Evolutionary conservation across 805 yeast species (phyloP).

Genomic region (Lipomyces kockii): DNA sequence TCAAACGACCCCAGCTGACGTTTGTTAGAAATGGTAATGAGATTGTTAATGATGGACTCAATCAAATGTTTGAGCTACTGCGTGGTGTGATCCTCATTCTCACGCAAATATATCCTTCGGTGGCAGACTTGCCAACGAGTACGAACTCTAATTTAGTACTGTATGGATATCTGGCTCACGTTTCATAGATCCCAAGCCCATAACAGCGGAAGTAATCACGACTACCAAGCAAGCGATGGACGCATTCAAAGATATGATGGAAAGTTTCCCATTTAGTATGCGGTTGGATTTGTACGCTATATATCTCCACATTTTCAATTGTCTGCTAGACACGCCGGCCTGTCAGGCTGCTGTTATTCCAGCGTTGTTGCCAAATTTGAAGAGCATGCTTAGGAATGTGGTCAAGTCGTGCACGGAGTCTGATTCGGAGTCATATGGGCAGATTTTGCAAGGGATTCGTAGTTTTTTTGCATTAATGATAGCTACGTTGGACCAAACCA

Average conservation of each 20-base stretch:
- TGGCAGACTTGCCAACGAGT: conserved; percentile 50
- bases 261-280: conserved; percentile 68
- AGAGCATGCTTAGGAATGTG: conserved; percentile 50
- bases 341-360: conserved; percentile 55
- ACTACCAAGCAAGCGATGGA: conserved; percentile 42
- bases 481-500: conserved; percentile 22
- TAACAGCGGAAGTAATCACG: conserved; percentile 35
- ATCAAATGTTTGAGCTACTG: conserved; percentile 79
- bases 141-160: conserved; percentile 22
- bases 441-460: conserved; percentile 28
- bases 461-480: conserved; percentile 37
- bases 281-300: conserved; percentile 74
- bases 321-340: conserved; percentile 42
- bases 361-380: conserved; percentile 57
- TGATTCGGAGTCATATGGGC: conserved; percentile 30
- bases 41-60: conserved; percentile 60
- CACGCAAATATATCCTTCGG: conserved; percentile 62
- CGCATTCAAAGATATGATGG: conserved; percentile 64
- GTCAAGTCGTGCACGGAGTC: conserved; percentile 33
- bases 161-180: conserved; percentile 9
- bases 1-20: conserved; percentile 23
- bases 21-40: conserved; percentile 46
- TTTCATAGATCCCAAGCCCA: conserved; percentile 13
- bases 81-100: conserved; percentile 70
- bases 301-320: conserved; percentile 62